Conservation (phyloP, 2,329 filamentous ascomycete species). For the Helminthosporium solani region DNA sequence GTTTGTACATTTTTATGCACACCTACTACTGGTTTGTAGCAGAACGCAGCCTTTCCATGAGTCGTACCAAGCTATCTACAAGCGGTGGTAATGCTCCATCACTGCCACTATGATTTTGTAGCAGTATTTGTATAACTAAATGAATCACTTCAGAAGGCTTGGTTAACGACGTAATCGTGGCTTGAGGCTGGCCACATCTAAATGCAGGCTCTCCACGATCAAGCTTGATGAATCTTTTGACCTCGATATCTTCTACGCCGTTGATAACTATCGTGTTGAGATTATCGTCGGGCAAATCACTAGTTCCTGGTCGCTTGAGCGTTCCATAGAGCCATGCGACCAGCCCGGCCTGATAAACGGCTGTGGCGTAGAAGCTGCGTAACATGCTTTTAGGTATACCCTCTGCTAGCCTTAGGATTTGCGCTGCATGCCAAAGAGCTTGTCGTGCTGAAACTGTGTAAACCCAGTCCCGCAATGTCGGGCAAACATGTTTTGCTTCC, state of each 20-base stretch:
- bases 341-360: conserved; percentile 67
- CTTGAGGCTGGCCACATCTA: conserved; percentile 26
- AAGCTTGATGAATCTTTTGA: conserved; percentile 59
- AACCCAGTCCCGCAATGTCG: conserved; percentile 60
- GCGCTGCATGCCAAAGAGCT: conserved; percentile 68
- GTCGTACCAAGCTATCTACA: conserved; percentile 65
- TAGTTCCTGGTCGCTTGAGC: conserved; percentile 36
- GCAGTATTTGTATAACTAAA: conserved; percentile 58
- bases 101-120: conserved; percentile 48
- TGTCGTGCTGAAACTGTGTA: conserved; percentile 57
- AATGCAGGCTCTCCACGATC: conserved; percentile 58
- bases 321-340: conserved; percentile 71
- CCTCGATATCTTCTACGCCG: conserved; percentile 53
- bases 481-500: conserved; percentile 61
- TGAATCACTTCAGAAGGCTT: conserved; percentile 62
- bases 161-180: conserved; percentile 43
- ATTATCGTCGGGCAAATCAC: conserved; percentile 22
- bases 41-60: conserved; percentile 62
- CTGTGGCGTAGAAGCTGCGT: conserved; percentile 67
- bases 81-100: conserved; percentile 54
- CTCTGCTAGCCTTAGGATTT: conserved; percentile 63
- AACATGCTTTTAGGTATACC: conserved; percentile 55
- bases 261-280: conserved; percentile 52
- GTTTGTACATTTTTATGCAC: too few species aligned
- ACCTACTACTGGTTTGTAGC: conserved; percentile 46